Evolutionary conservation across 139 green algal genomes (phyloP), one percentile per base, ranked within the genome.

Genomic region (Tetraselmis striata): DNA sequence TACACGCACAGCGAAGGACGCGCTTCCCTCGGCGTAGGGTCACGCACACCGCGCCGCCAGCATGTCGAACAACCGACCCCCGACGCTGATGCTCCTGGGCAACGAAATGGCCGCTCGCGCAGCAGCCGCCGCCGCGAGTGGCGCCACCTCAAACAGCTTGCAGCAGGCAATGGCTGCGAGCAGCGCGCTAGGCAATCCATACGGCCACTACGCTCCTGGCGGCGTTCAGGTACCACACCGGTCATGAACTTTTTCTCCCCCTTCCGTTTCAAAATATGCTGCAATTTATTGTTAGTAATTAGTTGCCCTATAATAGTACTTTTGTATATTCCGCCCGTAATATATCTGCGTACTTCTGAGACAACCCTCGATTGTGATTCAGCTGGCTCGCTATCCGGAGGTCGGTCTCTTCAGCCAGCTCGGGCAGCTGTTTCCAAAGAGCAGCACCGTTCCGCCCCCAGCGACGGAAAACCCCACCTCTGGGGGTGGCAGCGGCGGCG

Each of bases 321-420:
- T n/a, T n/a, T n/a, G n/a, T n/a, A n/a, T n/a, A n/a, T n/a, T n/a
- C n/a, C n/a, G n/a, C n/a, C n/a, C n/a, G n/a, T n/a, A n/a, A n/a
- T n/a, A n/a, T n/a, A n/a, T n/a, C n/a, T n/a, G n/a, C n/a, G n/a
- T n/a, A n/a, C n/a, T n/a, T n/a, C n/a, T n/a, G n/a, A n/a, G n/a
- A n/a, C n/a, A n/a, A n/a, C n/a, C n/a, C n/a, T n/a, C n/a, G n/a
- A n/a, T n/a, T n/a, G n/a, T n/a, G n/a, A n/a, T 67, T 18, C 45
- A 67, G 45, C 45, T 67, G 45, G 45, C 45, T 25, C 45, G 45
- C 11, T 90, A 85, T 30, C 84, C 84, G 23, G 84, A 87, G 78
- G 78, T 87, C n/a, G 81, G 77, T 0, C 76, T 88, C 45, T 83
- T 88, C 30, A 83, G 78, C 23, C 80, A 83, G 59, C 31, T 85